Conservation (phyloP, 495 filamentous ascomycete genomes). For the Geoglossum glabrum region DNA sequence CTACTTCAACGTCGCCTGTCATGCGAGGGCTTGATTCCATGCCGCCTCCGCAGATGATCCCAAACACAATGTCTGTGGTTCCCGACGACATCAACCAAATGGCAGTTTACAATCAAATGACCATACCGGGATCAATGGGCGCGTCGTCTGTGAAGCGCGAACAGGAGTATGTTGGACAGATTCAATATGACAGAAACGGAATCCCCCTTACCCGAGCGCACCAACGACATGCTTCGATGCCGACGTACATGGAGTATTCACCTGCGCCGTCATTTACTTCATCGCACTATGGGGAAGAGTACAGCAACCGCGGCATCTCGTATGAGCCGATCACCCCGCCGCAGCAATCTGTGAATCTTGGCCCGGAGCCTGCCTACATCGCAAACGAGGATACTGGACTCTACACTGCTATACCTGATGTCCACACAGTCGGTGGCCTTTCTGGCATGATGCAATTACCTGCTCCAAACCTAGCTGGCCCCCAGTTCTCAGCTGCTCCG, state of each 20-base stretch:
- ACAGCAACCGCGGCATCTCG: slow-evolving; percentile 87
- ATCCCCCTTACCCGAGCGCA: slow-evolving; percentile 63
- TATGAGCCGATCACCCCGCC: slow-evolving; percentile 93
- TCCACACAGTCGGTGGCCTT: slow-evolving; percentile 34
- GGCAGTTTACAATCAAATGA: slow-evolving; percentile 12
- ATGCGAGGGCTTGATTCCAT: slow-evolving; percentile 80
- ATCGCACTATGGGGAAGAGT: slow-evolving; percentile 82
- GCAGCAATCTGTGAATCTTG: slow-evolving; percentile 59
- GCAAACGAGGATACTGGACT: slow-evolving; percentile 92
- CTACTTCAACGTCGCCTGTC: slow-evolving; percentile 55
- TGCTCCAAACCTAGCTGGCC: slow-evolving; percentile 60
- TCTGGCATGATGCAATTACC: slow-evolving; percentile 82
- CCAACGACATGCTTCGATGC: slow-evolving; percentile 91
- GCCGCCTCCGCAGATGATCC: slow-evolving; percentile 55
- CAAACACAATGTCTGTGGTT: slow-evolving; percentile 29
- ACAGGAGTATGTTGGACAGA: slow-evolving; percentile 41
- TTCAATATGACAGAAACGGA: slow-evolving; percentile 82
- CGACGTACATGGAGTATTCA: slow-evolving; percentile 92
- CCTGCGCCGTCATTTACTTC: slow-evolving; percentile 94
- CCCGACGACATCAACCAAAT: slow-evolving; percentile 34
- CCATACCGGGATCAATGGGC: slow-evolving; percentile 14
- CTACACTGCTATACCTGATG: slow-evolving; percentile 84
- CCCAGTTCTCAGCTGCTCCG: slow-evolving; percentile 38
- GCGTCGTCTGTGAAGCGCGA: slow-evolving; percentile 52
- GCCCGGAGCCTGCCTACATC: slow-evolving; percentile 84